Base-by-base conservation (phyloP, 805 yeast genomes). In the Wickerhamomyces queroliae region DNA sequence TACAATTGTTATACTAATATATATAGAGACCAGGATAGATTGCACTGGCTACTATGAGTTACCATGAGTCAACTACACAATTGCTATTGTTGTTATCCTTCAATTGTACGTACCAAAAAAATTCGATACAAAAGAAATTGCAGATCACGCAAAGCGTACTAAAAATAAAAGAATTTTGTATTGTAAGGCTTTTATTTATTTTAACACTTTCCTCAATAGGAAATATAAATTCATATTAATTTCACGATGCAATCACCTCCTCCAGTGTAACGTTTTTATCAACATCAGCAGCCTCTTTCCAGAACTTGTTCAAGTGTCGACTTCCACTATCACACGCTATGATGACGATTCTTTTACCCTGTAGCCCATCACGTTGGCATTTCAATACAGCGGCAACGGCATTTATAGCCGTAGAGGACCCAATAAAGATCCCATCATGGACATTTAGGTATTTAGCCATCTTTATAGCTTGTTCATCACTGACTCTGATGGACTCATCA, bases 251-350 rank as follows among this genome's bases (percentile, higher is more conserved):
- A 15, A 13, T 13, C 8, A 12, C 28, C n/a, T 64, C 64, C 5
- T 63, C 62, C 25, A 69, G 38, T 1, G 63, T 52, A 6, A 63
- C 47, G 15, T 59, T 53, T 36, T 57, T 46, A 7, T 55, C 53
- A 5, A 67, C 56, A 5, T 49, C 47, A 26, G 62, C 58, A 0
- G 91, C 91, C 38, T 69, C 63, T 50, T 81, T 86, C 97, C 97
- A 91, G 55, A 91, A 93, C 61, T 91, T 91, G 37, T 93, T 83
- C 43, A 91, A 56, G 62, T 91, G 99, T 49, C 99, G 70, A 11
- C 82, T 67, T 1, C 99, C 99, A 5, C 95, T 80, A 58, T 91
- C 99, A 58, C 98, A 93, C 1, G 95, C 85, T 35, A 93, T 73
- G 16, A 95, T 77, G 5, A 91, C 95, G 18, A 91, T 78, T 16